A percentile compares a stretch with the other conserved stretches of the same genome.
Evolutionary conservation across 352 stramenopile species (phyloP).

Genomic region (Globisporangium heterothallicum): DNA sequence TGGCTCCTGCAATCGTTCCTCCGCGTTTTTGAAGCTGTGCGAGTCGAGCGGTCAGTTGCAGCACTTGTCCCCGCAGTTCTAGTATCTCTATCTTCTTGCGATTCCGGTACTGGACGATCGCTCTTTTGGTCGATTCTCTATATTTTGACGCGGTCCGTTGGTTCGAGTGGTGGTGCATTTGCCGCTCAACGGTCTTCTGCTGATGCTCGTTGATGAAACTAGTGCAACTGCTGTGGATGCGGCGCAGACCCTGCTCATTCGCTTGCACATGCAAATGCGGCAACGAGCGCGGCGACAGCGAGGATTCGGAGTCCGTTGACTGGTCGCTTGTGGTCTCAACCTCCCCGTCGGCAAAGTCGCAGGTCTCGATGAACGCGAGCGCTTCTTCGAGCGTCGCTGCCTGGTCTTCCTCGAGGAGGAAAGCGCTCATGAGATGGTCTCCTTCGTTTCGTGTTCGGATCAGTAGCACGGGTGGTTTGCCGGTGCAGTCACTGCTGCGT

Average conservation of each 20-base stretch:
- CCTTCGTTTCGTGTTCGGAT: not conserved
- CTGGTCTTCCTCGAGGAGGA: slow-evolving; percentile 11
- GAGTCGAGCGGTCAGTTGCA: not conserved
- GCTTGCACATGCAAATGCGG: too few species aligned
- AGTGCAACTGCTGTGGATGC: too few species aligned
- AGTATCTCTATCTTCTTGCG: slow-evolving; percentile 2
- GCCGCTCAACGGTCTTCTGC: too few species aligned
- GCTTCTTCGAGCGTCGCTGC: slow-evolving; percentile 13
- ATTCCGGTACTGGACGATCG: not conserved
- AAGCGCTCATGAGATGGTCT: slow-evolving; percentile 5
- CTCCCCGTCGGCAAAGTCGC: not conserved
- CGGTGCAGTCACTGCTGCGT: too few species aligned
- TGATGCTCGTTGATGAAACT: too few species aligned
- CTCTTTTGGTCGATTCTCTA: too few species aligned
- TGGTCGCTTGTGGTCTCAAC: not conserved
- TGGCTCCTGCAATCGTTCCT: too few species aligned
- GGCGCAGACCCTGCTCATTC: too few species aligned
- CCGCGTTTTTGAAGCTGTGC: not conserved
- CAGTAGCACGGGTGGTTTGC: too few species aligned
- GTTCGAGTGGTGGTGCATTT: too few species aligned
- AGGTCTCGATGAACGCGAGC: slow-evolving; percentile 20
- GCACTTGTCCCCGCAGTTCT: slow-evolving; percentile 1
- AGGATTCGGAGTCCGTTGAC: not conserved
- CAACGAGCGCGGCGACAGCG: too few species aligned
- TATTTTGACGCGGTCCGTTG: too few species aligned